These are phyloP conservation scores for Helminthosporium solani DNA, from an alignment of 2,329 filamentous ascomycete genomes.

Conservation along the genomic window DNA sequence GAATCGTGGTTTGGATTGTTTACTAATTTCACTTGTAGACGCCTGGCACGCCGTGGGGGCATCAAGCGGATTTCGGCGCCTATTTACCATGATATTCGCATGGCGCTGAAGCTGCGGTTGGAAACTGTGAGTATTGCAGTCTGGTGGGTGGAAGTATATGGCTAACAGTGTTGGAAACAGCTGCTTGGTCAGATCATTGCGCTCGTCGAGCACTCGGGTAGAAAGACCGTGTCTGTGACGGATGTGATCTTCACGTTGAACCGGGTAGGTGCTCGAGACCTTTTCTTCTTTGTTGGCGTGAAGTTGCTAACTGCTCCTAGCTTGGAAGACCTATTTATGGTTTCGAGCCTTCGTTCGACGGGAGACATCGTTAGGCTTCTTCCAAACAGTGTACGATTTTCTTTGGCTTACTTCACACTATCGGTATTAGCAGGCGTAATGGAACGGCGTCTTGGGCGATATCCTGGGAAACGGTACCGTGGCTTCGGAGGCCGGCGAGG, in stretches of 20 bases:
- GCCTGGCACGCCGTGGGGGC: constrained; percentile 72
- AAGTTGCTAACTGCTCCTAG: constrained; percentile 8
- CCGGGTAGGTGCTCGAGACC: no score
- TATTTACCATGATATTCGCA: constrained; percentile 65
- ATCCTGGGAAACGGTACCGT: no score
- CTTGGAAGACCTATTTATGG: constrained; percentile 27
- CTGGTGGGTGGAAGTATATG: not conserved
- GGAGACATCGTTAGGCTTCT: not conserved
- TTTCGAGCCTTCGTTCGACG: constrained; percentile 21
- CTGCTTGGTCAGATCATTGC: constrained; percentile 26
- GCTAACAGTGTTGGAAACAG: constrained; percentile 12
- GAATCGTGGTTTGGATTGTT: not conserved
- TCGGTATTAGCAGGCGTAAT: no score
- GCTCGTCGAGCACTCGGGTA: constrained; percentile 26
- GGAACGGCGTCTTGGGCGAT: no score
- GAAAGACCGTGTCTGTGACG: constrained; percentile 31
- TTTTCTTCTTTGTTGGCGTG: not conserved
- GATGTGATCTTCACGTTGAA: constrained; percentile 38
- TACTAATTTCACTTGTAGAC: constrained; percentile 42
- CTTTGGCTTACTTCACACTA: not conserved
- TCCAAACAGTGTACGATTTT: not conserved
- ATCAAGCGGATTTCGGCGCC: constrained; percentile 68
- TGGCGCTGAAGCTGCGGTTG: constrained; percentile 54
- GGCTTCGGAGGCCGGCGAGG: no score
- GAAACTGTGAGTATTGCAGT: constrained; percentile 20